phyloP scores from a whole-genome alignment of 768 basidiomycete species.

The Phanerochaete carnosa region DNA sequence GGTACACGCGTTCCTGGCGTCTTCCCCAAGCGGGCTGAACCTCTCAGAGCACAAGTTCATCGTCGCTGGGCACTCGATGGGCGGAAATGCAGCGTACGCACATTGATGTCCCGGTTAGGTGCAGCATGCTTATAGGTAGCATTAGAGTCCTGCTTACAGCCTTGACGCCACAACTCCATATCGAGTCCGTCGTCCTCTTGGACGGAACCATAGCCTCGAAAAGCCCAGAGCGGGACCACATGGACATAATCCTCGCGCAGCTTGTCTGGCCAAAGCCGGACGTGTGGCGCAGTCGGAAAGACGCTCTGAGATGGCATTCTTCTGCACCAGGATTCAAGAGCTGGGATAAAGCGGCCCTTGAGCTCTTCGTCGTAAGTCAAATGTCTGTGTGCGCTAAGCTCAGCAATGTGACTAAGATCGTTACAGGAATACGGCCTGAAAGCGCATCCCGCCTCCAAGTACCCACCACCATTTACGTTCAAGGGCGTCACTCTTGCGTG shows the following conservation, averaged over 20 bases:
- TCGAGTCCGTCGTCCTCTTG: constrained; percentile 37
- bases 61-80: constrained; percentile 56
- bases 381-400: no score
- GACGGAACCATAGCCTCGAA: constrained; percentile 30
- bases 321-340: neutral
- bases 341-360: neutral
- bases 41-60: constrained; percentile 46
- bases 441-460: neutral
- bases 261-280: neutral
- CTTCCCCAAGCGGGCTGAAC: constrained; percentile 46
- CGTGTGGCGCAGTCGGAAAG: neutral
- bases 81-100: constrained; percentile 42
- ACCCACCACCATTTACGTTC: neutral
- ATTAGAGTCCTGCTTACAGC: constrained; percentile 39
- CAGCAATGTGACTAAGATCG: neutral
- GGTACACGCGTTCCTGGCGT: constrained; percentile 45
- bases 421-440: neutral
- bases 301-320: neutral
- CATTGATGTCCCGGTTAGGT: neutral
- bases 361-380: neutral
- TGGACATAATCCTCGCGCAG: neutral
- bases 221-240: neutral
- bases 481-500: neutral
- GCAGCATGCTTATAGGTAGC: neutral
- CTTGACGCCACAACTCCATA: constrained; percentile 36